phyloP scores from a whole-genome alignment of 2,329 filamentous ascomycete genomes.

The Ciborinia camelliae region DNA sequence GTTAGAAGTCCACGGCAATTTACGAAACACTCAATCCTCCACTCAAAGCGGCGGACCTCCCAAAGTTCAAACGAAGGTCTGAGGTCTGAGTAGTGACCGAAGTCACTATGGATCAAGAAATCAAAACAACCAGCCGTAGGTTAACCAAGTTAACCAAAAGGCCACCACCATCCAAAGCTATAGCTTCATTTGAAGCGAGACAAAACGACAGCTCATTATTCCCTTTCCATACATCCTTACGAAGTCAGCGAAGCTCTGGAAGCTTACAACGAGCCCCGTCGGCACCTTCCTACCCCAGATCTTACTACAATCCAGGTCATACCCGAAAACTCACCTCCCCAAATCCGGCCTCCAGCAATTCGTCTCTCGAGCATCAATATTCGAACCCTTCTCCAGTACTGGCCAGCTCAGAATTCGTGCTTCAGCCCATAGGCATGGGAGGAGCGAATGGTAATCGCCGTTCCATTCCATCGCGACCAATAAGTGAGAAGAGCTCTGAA shows the following conservation, averaged over 20 bases:
- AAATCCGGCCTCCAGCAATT: conserved; percentile 45
- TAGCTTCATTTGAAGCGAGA: conserved; percentile 49
- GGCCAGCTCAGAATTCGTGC: conserved; percentile 30
- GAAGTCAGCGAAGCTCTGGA: conserved; percentile 62
- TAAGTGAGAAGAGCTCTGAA: conserved; percentile 50
- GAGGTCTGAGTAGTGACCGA: conserved; percentile 20
- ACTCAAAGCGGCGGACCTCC: conserved; percentile 19
- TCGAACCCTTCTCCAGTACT: conserved; percentile 35
- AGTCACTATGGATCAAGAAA: conserved; percentile 33
- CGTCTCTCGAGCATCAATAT: conserved; percentile 36
- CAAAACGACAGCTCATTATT: conserved; percentile 48
- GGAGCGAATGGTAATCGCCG: conserved; percentile 34
- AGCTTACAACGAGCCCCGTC: conserved; percentile 60
- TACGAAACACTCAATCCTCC: conserved; percentile 19
- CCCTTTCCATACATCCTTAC: conserved; percentile 42
- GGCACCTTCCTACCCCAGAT: conserved; percentile 46
- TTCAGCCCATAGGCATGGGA: conserved; percentile 24
- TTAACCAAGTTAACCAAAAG: conserved; percentile 57
- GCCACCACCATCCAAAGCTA: conserved; percentile 39
- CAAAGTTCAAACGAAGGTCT: conserved; percentile 21
- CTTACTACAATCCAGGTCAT: conserved; percentile 30
- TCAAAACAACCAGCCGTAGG: conserved; percentile 47
- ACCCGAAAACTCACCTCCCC: conserved; percentile 44
- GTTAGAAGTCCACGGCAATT: conserved; percentile 19
- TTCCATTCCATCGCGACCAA: conserved; percentile 40